phyloP scores from a whole-genome alignment of 495 filamentous ascomycete genomes.

The Amphirosellinia nigrospora region DNA sequence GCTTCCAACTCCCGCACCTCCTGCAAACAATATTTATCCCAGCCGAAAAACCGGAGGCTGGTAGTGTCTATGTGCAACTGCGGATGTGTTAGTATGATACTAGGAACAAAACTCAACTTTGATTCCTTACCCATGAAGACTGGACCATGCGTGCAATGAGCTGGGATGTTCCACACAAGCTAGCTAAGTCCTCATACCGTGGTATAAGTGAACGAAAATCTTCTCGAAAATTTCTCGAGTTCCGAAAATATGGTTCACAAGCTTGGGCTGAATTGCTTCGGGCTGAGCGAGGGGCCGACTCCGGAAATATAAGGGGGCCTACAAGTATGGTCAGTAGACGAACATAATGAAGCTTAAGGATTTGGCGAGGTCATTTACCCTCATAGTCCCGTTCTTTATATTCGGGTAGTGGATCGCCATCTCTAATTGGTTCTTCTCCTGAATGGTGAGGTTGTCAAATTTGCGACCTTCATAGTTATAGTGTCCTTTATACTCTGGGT shows the following conservation, averaged over 20 bases:
- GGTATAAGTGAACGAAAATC: conserved; percentile 22
- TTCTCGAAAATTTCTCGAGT: conserved; percentile 22
- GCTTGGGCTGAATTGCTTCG: conserved; percentile 6
- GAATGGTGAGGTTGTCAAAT: background rate
- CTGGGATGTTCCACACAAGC: conserved; percentile 31
- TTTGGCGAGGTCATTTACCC: conserved; percentile 18
- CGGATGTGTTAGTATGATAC: background rate
- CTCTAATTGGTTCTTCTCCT: conserved; percentile 18
- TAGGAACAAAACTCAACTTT: background rate
- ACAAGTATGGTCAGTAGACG: background rate
- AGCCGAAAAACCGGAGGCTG: background rate
- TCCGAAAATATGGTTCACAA: conserved; percentile 15
- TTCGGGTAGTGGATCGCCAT: conserved; percentile 27
- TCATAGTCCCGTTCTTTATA: conserved; percentile 28
- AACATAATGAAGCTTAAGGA: background rate
- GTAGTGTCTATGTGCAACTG: conserved; percentile 21
- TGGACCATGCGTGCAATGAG: conserved; percentile 5
- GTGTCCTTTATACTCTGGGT: background rate
- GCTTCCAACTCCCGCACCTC: background rate
- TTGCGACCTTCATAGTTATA: conserved; percentile 27
- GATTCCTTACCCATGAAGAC: conserved; percentile 11
- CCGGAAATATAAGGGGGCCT: conserved; percentile 26
- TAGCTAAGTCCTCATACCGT: conserved; percentile 32
- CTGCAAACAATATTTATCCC: background rate
- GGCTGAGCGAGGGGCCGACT: background rate